These are phyloP conservation scores for Dothideomycetes sp. DNA, from an alignment of 2,329 filamentous ascomycete species.

Conservation along the genomic window DNA sequence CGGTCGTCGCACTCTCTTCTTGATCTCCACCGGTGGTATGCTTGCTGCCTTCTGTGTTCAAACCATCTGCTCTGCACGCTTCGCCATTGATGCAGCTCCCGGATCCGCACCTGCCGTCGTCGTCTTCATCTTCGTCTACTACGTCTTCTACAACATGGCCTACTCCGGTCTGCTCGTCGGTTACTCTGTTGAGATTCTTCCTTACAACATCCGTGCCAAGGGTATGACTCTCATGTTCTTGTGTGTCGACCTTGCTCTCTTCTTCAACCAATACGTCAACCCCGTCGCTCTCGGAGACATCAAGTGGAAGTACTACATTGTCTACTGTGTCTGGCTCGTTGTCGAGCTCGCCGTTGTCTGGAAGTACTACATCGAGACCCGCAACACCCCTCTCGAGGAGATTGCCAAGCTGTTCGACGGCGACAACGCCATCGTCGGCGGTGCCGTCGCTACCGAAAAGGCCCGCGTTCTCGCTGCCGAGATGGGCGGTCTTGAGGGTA, in stretches of 20 bases:
- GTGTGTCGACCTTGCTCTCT: conserved; percentile 37
- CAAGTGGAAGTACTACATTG: conserved; percentile 25
- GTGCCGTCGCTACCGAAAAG: conserved; percentile 28
- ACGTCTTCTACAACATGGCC: conserved; percentile 30
- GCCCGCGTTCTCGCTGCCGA: conserved; percentile 20
- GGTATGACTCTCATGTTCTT: conserved; percentile 38
- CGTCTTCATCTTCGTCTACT: conserved; percentile 27
- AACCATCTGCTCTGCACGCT: conserved; percentile 29
- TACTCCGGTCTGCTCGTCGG: conserved; percentile 36
- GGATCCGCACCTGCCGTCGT: conserved; percentile 25
- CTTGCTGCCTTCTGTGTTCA: conserved; percentile 31
- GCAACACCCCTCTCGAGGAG: conserved; percentile 37
- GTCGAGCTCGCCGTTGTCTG: conserved; percentile 26
- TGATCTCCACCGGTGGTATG: conserved; percentile 32
- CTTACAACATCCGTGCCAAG: conserved; percentile 39
- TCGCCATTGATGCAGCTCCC: conserved; percentile 18
- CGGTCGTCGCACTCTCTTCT: conserved; percentile 28
- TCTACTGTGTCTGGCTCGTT: conserved; percentile 26
- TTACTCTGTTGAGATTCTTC: conserved; percentile 39
- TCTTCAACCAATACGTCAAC: conserved; percentile 32
- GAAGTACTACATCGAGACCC: conserved; percentile 34
- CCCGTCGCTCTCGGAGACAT: conserved; percentile 23
- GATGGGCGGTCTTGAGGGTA: conserved; percentile 20
- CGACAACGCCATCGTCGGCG: conserved; percentile 31
- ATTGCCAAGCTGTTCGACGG: conserved; percentile 39